Percentiles rank a stretch among this genome's conserved stretches.
phyloP scores from a whole-genome alignment of 495 filamentous ascomycete genomes.

The Aspergillus conjunctus region DNA sequence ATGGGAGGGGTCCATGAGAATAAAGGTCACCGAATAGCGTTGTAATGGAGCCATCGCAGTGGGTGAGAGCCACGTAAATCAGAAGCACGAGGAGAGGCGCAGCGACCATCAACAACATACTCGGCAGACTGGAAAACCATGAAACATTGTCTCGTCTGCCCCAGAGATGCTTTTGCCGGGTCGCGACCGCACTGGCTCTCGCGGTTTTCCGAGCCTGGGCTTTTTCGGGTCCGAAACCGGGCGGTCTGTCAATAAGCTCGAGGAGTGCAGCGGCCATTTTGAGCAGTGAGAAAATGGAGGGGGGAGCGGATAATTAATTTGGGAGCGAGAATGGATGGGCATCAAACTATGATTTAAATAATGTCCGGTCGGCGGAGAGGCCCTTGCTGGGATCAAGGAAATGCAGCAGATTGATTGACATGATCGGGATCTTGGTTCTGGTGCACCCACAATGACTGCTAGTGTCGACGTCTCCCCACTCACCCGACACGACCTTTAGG shows the following conservation, averaged over 20 bases:
- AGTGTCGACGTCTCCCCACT: not conserved
- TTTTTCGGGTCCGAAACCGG: not conserved
- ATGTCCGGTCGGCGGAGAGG: not conserved
- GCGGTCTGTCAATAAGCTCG: not conserved
- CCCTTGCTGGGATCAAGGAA: not conserved
- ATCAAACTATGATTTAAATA: not conserved
- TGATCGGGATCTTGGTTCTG: not conserved
- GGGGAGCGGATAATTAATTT: not conserved
- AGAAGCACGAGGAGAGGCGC: not conserved
- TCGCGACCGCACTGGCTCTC: not conserved
- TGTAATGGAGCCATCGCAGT: not conserved
- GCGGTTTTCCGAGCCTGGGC: not conserved
- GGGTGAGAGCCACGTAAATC: not conserved
- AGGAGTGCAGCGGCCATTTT: not conserved
- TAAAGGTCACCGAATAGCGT: not conserved
- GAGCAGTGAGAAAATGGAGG: not conserved
- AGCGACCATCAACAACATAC: not conserved
- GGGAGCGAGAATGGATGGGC: not conserved
- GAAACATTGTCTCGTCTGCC: not conserved
- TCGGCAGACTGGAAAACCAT: not conserved
- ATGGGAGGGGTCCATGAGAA: not conserved
- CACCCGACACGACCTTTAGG: not conserved
- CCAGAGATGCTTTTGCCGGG: not conserved
- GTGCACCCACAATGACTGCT: not conserved
- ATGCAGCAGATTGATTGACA: not conserved